These are phyloP conservation scores for Phaeolepiota aurea DNA, from an alignment of 768 basidiomycete genomes.

Conservation along the genomic window DNA sequence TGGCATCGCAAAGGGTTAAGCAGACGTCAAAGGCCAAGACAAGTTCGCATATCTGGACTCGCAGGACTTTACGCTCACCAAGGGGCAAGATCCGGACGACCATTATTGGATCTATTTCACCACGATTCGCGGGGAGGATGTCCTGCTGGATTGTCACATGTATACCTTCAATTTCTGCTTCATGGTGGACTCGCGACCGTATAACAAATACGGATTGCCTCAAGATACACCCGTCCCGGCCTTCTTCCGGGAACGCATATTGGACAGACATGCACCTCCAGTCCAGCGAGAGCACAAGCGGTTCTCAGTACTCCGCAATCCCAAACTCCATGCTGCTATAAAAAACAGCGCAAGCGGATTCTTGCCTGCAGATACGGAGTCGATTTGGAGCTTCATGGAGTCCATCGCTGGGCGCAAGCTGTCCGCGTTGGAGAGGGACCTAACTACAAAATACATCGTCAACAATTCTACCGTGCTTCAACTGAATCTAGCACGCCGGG, in stretches of 20 bases:
- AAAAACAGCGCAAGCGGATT: constrained; percentile 5
- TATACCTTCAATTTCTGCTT: constrained; percentile 29
- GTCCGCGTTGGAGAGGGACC: constrained; percentile 12
- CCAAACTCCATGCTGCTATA: constrained; percentile 12
- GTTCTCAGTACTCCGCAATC: constrained; percentile 22
- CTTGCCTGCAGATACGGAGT: constrained; percentile 2
- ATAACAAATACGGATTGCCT: no score
- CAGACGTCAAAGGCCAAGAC: constrained; percentile 23
- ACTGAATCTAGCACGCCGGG: constrained; percentile 7
- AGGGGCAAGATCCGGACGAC: constrained; percentile 33
- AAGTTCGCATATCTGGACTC: constrained; percentile 24
- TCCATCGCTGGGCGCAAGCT: constrained; percentile 15
- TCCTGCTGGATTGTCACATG: constrained; percentile 32
- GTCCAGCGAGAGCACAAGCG: constrained; percentile 9
- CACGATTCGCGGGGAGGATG: constrained; percentile 29
- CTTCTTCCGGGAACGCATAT: no score
- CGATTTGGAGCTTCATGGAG: constrained; percentile 19
- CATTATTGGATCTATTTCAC: constrained; percentile 46
- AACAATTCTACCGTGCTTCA: constrained; percentile 6
- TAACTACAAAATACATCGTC: constrained; percentile 9
- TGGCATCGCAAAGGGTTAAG: constrained; percentile 29
- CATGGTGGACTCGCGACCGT: constrained; percentile 8
- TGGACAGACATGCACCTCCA: constrained; percentile 5
- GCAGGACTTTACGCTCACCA: constrained; percentile 12
- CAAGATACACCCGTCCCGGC: no score